These are phyloP conservation scores for Crinitomyces ghanaensis DNA, from an alignment of 805 yeast genomes.

Conservation along the genomic window DNA sequence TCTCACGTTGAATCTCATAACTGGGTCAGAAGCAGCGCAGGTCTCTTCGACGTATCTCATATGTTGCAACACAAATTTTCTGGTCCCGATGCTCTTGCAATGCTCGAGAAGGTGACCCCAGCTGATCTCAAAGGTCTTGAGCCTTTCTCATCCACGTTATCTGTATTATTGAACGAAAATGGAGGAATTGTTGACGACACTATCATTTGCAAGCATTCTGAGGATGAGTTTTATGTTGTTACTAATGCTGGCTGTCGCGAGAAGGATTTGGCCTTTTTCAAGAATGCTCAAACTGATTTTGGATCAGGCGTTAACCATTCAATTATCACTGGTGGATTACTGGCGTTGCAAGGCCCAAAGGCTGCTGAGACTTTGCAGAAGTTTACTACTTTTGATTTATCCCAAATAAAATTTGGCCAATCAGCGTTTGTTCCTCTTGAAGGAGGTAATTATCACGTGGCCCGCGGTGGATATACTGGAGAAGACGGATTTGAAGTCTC, in stretches of 20 bases:
- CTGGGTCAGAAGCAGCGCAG: slow-evolving; percentile 84
- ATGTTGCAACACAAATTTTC: slow-evolving; percentile 82
- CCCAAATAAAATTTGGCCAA: slow-evolving; percentile 63
- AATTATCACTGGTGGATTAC: slow-evolving; percentile 50
- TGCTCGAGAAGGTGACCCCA: slow-evolving; percentile 80
- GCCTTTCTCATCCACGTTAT: slow-evolving; percentile 55
- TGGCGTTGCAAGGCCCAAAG: slow-evolving; percentile 90
- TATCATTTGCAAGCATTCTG: slow-evolving; percentile 73
- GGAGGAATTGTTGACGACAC: slow-evolving; percentile 94
- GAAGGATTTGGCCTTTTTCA: slow-evolving; percentile 60
- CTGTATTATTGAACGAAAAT: slow-evolving; percentile 57
- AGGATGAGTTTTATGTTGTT: slow-evolving; percentile 66
- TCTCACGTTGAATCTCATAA: slow-evolving; percentile 85
- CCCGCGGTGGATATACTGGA: slow-evolving; percentile 96
- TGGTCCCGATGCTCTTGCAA: slow-evolving; percentile 56
- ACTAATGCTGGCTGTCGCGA: slow-evolving; percentile 94
- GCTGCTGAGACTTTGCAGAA: slow-evolving; percentile 58
- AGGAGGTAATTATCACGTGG: slow-evolving; percentile 49
- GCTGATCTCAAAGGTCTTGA: slow-evolving; percentile 55
- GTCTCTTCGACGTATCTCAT: slow-evolving; percentile 92
- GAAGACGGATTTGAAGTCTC: slow-evolving; percentile 96
- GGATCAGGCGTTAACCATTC: slow-evolving; percentile 27
- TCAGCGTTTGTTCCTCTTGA: slow-evolving; percentile 37
- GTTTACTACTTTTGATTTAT: slow-evolving; percentile 48
- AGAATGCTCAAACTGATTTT: slow-evolving; percentile 34